Base-by-base conservation (phyloP, 2,329 filamentous ascomycete genomes). In the Waltergamsia citrina region DNA sequence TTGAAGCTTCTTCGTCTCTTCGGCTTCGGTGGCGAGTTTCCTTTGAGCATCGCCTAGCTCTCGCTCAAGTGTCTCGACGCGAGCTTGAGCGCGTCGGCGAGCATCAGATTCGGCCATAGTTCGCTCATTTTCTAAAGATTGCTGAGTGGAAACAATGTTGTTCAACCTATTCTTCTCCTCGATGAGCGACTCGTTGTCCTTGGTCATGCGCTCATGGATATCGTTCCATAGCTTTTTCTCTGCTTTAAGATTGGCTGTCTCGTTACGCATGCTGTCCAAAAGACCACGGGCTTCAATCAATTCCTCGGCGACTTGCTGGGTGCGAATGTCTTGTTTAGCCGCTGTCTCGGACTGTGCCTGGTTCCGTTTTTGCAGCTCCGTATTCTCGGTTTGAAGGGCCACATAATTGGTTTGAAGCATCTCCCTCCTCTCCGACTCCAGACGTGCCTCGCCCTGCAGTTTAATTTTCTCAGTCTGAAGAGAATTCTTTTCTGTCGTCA, bases 151-250 rank as follows among this genome's bases (percentile, higher is more conserved):
- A 29, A 95, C 75, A 21, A 94, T 69, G 37, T 78, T 80, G 57
- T 90, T 94, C 5, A 96, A 71, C 20, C 88, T 75, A 29, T 79
- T 76, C 43, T 87, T 84, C 54, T 98, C 92, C 39, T 93, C 85
- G 27, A 83, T 71, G 10, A 96, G 65, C 15, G 65, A 76, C 50
- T 94, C 86, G 43, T 92, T 94, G 50, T 96, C 88, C 47, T 92
- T 85, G 41, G 76, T 82, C 28, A 96, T 68, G 34, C 93, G 79
- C 42, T 84, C 81, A 53, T 96, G 88, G 22, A 95, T 94, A 36
- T 82, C 85, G 62, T 92, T 94, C 83, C 85, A 94, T 8, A 98
- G 69, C 24, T 86, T 83, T 61, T 94, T 94, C 57, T 96, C 90
- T 0, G 90, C 88, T 56, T 94, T 94, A 22, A 95, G 72, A 50